Base-by-base conservation (phyloP, 2,329 filamentous ascomycete species). In the Fusarium sulawesiense region DNA sequence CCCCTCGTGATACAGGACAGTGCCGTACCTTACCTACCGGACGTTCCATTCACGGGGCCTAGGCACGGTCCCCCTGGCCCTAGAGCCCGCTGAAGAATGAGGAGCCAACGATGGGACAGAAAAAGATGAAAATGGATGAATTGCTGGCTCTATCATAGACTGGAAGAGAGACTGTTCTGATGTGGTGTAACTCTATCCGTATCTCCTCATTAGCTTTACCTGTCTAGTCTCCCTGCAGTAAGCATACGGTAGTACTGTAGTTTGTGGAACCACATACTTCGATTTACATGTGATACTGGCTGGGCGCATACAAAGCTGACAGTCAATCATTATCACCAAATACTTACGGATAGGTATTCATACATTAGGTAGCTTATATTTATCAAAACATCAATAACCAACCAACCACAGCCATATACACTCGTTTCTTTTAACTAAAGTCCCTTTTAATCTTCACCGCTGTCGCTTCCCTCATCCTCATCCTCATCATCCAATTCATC, bases 401-500 rank as follows among this genome's bases (percentile, higher is more conserved):
- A 25, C 23, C 49, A 45, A 34, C 23, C 32, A 57, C 42, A 59
- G 29, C 4, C n/a, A 53, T 60, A 30, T 29, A 51, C 11, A 25
- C 20, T 53, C 49, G 21, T 27, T 25, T 34, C 34, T 37, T 23
- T 46, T 18, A 21, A 16, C 49, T 4, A 44, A 25, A 6, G n/a
- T 25, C 18, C 14, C 37, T 42, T 27, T 56, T 56, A 72, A 40
- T 80, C 78, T 6, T 78, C 78, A 25, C 79, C 79, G 1, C 81
- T 79, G n/a, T 81, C 80, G 6, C 78, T 79, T 1, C 80, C 79
- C 71, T 80, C 78, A 1, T 81, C 79, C 72, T 80, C 78, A 1
- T 81, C 82, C 13, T 82, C 83, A 32, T 80, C 80, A 18, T 80
- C 85, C 44, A 80, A 80, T 69, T 86, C 84, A 48, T 83, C 83